Evolutionary conservation across 2,329 filamentous ascomycete species (phyloP), one percentile per base, ranked within the genome.

Genomic region (Fusarium caatingaense): DNA sequence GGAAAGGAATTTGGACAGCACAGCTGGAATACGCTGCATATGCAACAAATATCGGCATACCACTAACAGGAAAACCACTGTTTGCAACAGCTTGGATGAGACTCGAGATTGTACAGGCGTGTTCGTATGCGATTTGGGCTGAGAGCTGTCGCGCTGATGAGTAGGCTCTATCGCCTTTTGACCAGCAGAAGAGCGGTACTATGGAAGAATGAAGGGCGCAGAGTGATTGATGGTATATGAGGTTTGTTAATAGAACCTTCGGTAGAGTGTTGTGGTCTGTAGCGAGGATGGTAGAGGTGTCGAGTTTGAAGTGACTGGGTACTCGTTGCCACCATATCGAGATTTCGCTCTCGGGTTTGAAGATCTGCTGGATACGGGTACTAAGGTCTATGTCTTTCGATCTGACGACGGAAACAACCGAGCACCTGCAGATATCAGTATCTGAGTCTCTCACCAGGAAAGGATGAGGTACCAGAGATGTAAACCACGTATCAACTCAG

Each of bases 381-480:
- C 11, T n/a, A 4, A 56, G 28, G 15, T 13, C 7, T 0, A 1
- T 13, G 1, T 37, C 48, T 11, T 28, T 56, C 0, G 28, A 63
- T 37, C 28, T 25, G 0, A 63, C 20, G 1, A 27, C 18, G 3
- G 34, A 30, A 0, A 62, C n/a, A 1, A 63, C 48, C 2, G 48
- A 56, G 0, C 41, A 47, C 60, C 60, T 63, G 0, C 0, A 0
- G 9, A 3, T 0, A 3, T 63, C 3, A 63, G 60, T 1, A 20
- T 1, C 0, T 0, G 3, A 0, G 6, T 5, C 4, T 3, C 3
- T 4, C 0, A 2, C 1, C 5, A 1, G 8, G 4, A 4, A 5
- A 12, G 1, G 8, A 6, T 1, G 0, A 30, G 1, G 1, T 27
- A 27, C 60, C 60, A 63, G 3, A 56, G 16, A 37, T 32, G 25